Evolutionary conservation across 2,329 filamentous ascomycete species (phyloP).

Genomic region (Albifimbria verrucaria): DNA sequence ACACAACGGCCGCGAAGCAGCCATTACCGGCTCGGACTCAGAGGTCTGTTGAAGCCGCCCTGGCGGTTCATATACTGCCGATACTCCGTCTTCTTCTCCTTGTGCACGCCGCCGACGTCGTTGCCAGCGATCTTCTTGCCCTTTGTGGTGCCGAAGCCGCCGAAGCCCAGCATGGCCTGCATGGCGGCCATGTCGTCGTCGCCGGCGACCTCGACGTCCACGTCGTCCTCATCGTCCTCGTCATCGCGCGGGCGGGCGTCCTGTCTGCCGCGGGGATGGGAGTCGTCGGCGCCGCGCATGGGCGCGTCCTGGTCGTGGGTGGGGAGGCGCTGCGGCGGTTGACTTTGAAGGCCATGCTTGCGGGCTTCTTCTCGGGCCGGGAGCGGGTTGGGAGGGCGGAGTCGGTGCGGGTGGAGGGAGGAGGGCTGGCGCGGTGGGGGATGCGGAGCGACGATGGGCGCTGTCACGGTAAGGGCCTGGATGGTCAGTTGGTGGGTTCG

Average conservation of each 20-base stretch:
- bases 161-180: slow-evolving; percentile 87
- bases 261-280: slow-evolving; percentile 9
- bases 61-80: slow-evolving; percentile 93
- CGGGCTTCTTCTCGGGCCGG: slow-evolving; percentile 18
- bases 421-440: slow-evolving; percentile 22
- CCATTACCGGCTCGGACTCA: slow-evolving; percentile 56
- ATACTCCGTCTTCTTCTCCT: slow-evolving; percentile 93
- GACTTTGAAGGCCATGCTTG: slow-evolving; percentile 33
- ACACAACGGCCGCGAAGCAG: no score
- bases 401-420: slow-evolving; percentile 18
- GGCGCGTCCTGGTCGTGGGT: slow-evolving; percentile 11
- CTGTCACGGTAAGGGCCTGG: slow-evolving; percentile 11
- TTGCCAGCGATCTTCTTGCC: slow-evolving; percentile 87
- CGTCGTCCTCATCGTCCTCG: slow-evolving; percentile 18
- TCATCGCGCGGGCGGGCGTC: slow-evolving; percentile 10
- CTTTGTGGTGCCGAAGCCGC: slow-evolving; percentile 81
- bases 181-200: slow-evolving; percentile 72
- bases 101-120: slow-evolving; percentile 74
- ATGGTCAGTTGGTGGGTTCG: slow-evolving; percentile 13
- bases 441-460: slow-evolving; percentile 32
- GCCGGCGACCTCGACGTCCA: slow-evolving; percentile 36
- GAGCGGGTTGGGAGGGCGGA: slow-evolving; percentile 30
- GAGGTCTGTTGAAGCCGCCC: slow-evolving; percentile 76
- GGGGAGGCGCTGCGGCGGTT: slow-evolving; percentile 22
- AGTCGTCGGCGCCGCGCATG: slow-evolving; percentile 8